Base-by-base conservation (phyloP, 805 yeast genomes). In the Yarrowia sp. region DNA sequence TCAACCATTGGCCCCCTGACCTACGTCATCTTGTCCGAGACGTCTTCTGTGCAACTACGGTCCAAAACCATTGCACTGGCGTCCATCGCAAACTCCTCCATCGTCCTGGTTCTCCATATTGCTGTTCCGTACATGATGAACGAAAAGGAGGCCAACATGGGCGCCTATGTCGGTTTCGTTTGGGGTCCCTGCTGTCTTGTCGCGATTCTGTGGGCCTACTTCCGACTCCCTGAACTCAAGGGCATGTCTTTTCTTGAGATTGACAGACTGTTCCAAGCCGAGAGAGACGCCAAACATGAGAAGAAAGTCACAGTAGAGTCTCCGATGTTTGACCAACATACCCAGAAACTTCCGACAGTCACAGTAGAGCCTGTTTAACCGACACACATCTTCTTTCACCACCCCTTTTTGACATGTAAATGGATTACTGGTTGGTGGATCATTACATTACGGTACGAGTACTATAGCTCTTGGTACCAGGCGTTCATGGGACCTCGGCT, bases 21-120 rank as follows among this genome's bases (percentile, higher is more conserved):
- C 9, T 44, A 20, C 13, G 49, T 44, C 15, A 44, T 44, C 12
- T 12, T 13, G 3, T 44, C 49, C 7, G 49, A 44, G 7, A 20
- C 49, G 2, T 44, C 49, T 14, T 44, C 49, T 19, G 33, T 44
- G 30, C 49, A 20, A 4, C 34, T 44, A 4, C 49, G 49, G n/a
- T 44, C 49, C n/a, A 44, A 44, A 20, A 20, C 49, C 30, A 19
- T 44, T 10, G 49, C 49, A 13, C 30, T 44, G 30, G 49, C 49
- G 12, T 44, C 49, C 10, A 20, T 44, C 49, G 1, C 10, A 9
- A 20, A 19, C 49, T 44, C 49, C 9, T 3, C 14, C n/a, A 20
- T 44, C 15, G 8, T 20, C 1, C 49, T 44, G 33, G 10, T 44
- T 1, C n/a, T 44, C 33, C 30, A 44, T 10, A 14, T 44, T 7